phyloP scores from a whole-genome alignment of 1,139 yeast genomes.

The Taphrina betulina region DNA sequence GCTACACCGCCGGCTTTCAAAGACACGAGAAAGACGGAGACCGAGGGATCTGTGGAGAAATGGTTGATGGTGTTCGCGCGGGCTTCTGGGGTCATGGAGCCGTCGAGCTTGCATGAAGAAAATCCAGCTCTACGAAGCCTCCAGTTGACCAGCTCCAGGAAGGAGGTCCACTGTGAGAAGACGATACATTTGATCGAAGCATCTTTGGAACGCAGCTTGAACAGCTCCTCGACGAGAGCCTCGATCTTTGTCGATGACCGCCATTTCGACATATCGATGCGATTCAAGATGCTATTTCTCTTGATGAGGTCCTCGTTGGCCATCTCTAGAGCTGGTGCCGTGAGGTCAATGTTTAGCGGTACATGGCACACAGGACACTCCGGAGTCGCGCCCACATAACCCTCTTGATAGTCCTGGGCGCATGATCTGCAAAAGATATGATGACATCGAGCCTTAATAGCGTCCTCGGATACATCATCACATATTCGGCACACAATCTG shows the following conservation, averaged over 20 bases:
- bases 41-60: conserved; percentile 87
- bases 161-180: conserved; percentile 93
- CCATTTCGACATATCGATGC: conserved; percentile 86
- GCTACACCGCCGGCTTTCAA: conserved; percentile 99
- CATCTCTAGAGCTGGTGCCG: conserved; percentile 81
- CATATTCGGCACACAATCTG: conserved; percentile 86
- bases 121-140: conserved; percentile 90
- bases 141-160: conserved; percentile 96
- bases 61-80: conserved; percentile 85
- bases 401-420: conserved; percentile 80
- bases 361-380: conserved; percentile 97
- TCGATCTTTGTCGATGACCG: conserved; percentile 92
- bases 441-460: conserved; percentile 89
- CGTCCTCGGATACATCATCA: conserved; percentile 97
- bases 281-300: conserved; percentile 81
- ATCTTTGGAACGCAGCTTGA: conserved; percentile 76
- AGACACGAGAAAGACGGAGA: conserved; percentile 90
- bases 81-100: conserved; percentile 94
- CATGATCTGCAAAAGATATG: conserved; percentile 92
- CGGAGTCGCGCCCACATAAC: conserved; percentile 55
- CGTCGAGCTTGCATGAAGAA: conserved; percentile 87
- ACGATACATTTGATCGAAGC: conserved; percentile 93
- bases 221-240: conserved; percentile 89
- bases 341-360: conserved; percentile 80
- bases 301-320: conserved; percentile 60